These are phyloP conservation scores for Tylopilus balloui DNA, from an alignment of 768 basidiomycete species.

Conservation along the genomic window DNA sequence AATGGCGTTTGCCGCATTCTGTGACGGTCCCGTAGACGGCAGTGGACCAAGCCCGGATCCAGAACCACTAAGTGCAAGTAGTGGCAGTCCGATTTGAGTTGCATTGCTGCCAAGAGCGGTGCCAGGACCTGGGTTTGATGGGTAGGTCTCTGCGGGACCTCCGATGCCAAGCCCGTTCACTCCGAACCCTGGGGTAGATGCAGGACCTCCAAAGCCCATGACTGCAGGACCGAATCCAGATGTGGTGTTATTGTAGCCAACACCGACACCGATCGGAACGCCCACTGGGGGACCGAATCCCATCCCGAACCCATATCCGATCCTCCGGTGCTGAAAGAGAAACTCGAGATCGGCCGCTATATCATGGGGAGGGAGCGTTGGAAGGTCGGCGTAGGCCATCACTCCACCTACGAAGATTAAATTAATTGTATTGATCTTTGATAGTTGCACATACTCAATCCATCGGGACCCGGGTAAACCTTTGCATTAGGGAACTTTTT, in stretches of 20 bases:
- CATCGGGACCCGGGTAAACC: constrained; percentile 19
- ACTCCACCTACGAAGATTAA: constrained; percentile 40
- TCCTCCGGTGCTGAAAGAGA: constrained; percentile 41
- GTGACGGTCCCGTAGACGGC: constrained; percentile 8
- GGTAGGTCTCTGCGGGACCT: constrained; percentile 15
- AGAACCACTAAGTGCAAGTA: constrained; percentile 8
- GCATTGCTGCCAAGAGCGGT: constrained; percentile 5
- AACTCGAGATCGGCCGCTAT: constrained; percentile 52
- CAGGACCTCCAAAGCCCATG: constrained; percentile 16
- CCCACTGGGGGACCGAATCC: constrained; percentile 23
- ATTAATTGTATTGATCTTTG: constrained; percentile 3
- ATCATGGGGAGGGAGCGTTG: constrained; percentile 44
- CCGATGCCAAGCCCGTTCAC: constrained; percentile 22
- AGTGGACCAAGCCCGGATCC: constrained; percentile 1
- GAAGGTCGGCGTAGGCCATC: constrained; percentile 31
- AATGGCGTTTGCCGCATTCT: constrained; percentile 4
- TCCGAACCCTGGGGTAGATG: constrained; percentile 16
- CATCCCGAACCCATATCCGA: constrained; percentile 26
- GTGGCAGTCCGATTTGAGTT: constrained; percentile 9
- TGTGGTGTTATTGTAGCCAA: constrained; percentile 13
- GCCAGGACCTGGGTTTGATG: constrained; percentile 10
- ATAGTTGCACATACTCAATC: constrained; percentile 11
- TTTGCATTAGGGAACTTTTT: constrained; percentile 17
- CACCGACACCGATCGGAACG: constrained; percentile 16
- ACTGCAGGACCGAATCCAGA: constrained; percentile 17